Conservation (phyloP, 176 grass and related monocot genomes). For the Avena eriantha region DNA sequence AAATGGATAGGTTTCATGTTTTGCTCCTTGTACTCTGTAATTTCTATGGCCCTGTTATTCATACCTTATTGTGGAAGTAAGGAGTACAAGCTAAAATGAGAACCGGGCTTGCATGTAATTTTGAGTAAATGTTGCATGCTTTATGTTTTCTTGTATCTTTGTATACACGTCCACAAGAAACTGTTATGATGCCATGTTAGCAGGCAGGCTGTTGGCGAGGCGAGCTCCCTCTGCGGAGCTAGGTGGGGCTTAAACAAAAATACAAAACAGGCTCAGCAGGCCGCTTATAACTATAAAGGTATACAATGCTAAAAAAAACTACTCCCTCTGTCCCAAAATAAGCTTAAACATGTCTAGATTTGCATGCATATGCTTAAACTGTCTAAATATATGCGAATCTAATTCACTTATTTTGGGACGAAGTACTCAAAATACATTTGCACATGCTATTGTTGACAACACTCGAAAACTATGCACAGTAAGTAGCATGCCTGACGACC, state of each 20-base stretch:
- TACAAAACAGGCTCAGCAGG: neutral
- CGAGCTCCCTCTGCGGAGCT: neutral
- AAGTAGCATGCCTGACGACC: too few relatives aligned
- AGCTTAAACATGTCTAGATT: too few relatives aligned
- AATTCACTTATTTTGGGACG: too few relatives aligned
- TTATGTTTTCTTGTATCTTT: neutral
- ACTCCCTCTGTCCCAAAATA: too few relatives aligned
- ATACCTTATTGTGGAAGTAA: neutral
- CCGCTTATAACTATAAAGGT: too few relatives aligned
- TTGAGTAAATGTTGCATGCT: neutral
- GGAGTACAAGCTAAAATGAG: constrained; percentile 13
- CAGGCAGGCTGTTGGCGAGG: neutral
- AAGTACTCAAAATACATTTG: too few relatives aligned
- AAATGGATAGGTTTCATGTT: neutral
- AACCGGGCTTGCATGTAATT: neutral
- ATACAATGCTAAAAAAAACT: too few relatives aligned
- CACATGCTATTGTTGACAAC: too few relatives aligned
- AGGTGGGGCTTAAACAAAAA: neutral
- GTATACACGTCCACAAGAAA: neutral
- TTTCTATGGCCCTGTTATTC: constrained; percentile 35
- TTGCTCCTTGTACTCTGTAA: constrained; percentile 7
- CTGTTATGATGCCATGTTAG: neutral
- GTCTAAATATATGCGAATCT: too few relatives aligned
- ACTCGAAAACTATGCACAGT: too few relatives aligned
- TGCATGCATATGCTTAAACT: too few relatives aligned